These are phyloP conservation scores for Pleomassaria siparia DNA, from an alignment of 2,329 filamentous ascomycete species.

Conservation along the genomic window DNA sequence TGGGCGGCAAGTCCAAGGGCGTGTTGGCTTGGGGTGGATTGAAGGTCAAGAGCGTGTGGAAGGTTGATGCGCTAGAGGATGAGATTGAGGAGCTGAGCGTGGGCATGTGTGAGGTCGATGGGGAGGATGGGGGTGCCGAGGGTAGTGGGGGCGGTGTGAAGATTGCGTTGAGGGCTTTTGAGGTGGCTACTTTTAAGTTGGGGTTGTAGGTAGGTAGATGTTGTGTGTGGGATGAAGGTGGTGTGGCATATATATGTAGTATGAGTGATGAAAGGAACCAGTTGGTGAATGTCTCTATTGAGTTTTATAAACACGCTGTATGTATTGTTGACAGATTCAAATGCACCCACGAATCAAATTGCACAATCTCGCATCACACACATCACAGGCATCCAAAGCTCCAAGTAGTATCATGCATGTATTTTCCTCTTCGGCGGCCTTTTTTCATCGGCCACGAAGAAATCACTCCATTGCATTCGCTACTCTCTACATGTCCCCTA, in stretches of 20 bases:
- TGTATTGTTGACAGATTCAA: too few relatives aligned
- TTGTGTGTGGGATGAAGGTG: not conserved
- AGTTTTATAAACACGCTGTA: too few relatives aligned
- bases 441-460: too few relatives aligned
- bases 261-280: too few relatives aligned
- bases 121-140: conserved; percentile 48
- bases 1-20: conserved; percentile 79
- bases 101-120: conserved; percentile 45
- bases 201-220: conserved; percentile 11
- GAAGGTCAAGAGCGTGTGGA: conserved; percentile 74
- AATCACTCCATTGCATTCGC: too few relatives aligned
- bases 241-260: not conserved
- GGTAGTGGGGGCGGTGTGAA: conserved; percentile 52
- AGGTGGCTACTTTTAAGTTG: conserved; percentile 79
- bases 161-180: conserved; percentile 70
- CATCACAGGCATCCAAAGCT: too few relatives aligned
- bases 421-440: too few relatives aligned
- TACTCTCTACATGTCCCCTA: too few relatives aligned
- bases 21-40: conserved; percentile 66
- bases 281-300: not conserved
- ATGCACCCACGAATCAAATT: too few relatives aligned
- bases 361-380: too few relatives aligned
- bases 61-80: conserved; percentile 88
- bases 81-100: conserved; percentile 60
- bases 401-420: too few relatives aligned